Percentiles rank a stretch among this genome's conserved stretches.
These are phyloP conservation scores for Phytopythium delawarense DNA, from an alignment of 352 stramenopile species.

Conservation along the genomic window DNA sequence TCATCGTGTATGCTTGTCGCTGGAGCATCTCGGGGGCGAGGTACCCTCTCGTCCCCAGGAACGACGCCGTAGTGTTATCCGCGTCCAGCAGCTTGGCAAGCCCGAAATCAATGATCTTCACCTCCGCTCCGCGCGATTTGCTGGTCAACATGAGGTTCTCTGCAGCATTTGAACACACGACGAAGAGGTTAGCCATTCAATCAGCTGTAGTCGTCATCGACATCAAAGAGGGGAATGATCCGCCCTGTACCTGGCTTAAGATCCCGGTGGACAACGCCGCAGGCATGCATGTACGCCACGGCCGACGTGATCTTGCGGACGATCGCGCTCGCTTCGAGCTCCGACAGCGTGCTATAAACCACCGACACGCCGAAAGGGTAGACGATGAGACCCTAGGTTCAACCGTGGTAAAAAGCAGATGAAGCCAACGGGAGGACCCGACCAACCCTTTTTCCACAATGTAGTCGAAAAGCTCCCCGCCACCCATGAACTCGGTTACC, in stretches of 20 bases:
- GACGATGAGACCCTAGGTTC: not conserved
- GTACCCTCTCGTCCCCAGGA: slow-evolving; percentile 91
- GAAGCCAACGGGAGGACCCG: not conserved
- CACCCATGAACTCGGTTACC: slow-evolving; percentile 87
- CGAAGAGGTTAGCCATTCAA: not conserved
- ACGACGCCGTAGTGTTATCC: slow-evolving; percentile 78
- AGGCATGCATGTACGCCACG: slow-evolving; percentile 86
- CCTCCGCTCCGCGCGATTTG: slow-evolving; percentile 66
- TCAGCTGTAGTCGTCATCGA: not conserved
- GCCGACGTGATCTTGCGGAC: slow-evolving; percentile 89
- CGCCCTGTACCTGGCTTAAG: slow-evolving; percentile 76
- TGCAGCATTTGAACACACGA: not conserved
- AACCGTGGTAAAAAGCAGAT: not conserved
- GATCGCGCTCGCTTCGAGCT: slow-evolving; percentile 82
- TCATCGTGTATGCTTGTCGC: slow-evolving; percentile 95
- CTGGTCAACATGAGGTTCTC: slow-evolving; percentile 86
- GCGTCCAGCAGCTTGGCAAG: slow-evolving; percentile 92
- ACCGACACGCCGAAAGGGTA: not conserved
- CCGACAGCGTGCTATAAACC: slow-evolving; percentile 64
- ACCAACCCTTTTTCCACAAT: slow-evolving; percentile 88
- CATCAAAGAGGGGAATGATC: not conserved
- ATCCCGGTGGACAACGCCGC: slow-evolving; percentile 87
- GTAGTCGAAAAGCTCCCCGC: slow-evolving; percentile 90
- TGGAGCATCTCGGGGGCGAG: slow-evolving; percentile 98
- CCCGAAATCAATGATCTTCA: slow-evolving; percentile 99